phyloP scores from a whole-genome alignment of 352 stramenopile genomes.

The Phytophthora hybrid region DNA sequence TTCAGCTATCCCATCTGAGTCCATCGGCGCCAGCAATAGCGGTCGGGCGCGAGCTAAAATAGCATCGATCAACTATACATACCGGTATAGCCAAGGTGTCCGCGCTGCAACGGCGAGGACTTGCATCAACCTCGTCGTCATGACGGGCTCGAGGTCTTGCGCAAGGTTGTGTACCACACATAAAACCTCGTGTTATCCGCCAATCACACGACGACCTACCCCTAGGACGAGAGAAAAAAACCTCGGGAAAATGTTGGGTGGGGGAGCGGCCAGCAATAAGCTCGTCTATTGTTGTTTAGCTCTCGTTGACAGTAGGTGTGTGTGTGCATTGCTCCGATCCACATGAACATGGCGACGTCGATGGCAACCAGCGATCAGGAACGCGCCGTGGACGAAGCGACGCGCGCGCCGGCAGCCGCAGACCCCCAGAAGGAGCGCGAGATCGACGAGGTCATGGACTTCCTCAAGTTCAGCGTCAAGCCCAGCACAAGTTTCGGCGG shows the following conservation, averaged over 20 bases:
- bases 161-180: conserved; percentile 14
- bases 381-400: conserved; percentile 13
- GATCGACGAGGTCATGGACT: conserved; percentile 91
- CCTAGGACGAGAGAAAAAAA: conserved; percentile 29
- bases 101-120: neutral
- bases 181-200: conserved; percentile 2
- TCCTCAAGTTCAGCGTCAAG: conserved; percentile 88
- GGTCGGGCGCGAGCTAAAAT: neutral
- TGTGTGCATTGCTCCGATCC: neutral
- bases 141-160: neutral
- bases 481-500: conserved; percentile 69
- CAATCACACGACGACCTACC: conserved; percentile 15
- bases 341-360: conserved; percentile 6
- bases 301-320: conserved; percentile 8
- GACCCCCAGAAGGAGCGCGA: conserved; percentile 59
- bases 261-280: neutral
- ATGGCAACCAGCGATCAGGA: conserved; percentile 25
- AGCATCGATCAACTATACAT: neutral
- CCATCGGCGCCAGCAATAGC: neutral
- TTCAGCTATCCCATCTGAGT: conserved; percentile 13
- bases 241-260: conserved; percentile 37
- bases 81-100: neutral
- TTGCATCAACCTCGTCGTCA: neutral
- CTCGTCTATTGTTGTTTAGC: conserved; percentile 31
- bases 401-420: neutral